phyloP scores from a whole-genome alignment of 176 grass and related monocot species.

The Oryza australiensis region DNA sequence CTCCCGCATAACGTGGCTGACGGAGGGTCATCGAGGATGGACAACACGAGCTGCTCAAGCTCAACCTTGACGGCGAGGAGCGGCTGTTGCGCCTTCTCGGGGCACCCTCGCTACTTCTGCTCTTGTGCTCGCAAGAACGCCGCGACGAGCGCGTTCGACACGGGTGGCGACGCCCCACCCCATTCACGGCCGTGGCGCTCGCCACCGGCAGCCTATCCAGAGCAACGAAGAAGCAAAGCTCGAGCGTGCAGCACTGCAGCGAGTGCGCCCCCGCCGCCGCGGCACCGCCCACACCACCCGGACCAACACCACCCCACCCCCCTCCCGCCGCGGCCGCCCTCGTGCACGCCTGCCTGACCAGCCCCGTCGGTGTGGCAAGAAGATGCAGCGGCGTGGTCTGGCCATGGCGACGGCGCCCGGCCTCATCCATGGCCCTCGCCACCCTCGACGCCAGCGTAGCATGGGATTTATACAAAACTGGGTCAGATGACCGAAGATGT shows the following conservation, averaged over 20 bases:
- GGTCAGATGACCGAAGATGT: too few species aligned
- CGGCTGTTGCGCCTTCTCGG: conserved; percentile 73
- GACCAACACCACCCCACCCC: too few species aligned
- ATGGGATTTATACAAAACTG: too few species aligned
- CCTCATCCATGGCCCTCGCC: too few species aligned
- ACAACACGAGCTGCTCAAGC: conserved; percentile 83
- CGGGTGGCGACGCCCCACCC: conserved; percentile 42
- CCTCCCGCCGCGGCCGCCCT: too few species aligned
- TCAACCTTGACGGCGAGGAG: conserved; percentile 88
- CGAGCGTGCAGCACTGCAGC: conserved; percentile 78
- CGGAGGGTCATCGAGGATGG: conserved; percentile 94
- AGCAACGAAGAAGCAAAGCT: conserved; percentile 91
- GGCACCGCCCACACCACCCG: neutral
- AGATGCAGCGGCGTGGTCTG: too few species aligned
- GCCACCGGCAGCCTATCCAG: conserved; percentile 66
- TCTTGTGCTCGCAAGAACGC: conserved; percentile 85
- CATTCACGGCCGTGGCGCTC: too few species aligned
- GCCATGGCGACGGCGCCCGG: too few species aligned
- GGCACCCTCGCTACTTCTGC: too few species aligned
- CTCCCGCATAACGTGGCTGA: conserved; percentile 94
- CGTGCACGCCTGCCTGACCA: too few species aligned
- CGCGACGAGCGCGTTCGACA: conserved; percentile 84
- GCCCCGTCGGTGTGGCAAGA: too few species aligned
- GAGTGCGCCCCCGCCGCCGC: conserved; percentile 38
- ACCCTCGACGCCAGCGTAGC: too few species aligned